These are phyloP conservation scores for Oldenlandia corymbosa DNA, from an alignment of 257 asterid genomes.

Conservation along the genomic window DNA sequence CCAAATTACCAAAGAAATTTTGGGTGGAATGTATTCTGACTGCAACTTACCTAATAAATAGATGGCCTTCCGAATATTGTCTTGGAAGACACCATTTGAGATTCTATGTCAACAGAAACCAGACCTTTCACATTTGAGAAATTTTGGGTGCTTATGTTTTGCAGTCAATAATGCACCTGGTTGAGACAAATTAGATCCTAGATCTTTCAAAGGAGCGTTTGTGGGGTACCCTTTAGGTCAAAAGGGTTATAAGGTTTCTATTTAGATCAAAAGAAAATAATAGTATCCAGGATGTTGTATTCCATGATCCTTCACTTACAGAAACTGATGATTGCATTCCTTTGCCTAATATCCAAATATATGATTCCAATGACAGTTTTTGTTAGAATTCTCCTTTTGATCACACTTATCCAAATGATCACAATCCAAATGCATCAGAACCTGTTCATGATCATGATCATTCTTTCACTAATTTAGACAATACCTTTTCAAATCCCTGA, in stretches of 20 bases:
- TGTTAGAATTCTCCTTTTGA: no score
- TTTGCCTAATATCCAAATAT: no score
- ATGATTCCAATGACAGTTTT: no score
- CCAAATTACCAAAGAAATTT: background rate
- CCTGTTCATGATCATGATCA: no score
- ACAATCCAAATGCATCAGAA: no score
- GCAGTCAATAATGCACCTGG: background rate
- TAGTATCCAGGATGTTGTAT: no score
- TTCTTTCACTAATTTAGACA: no score
- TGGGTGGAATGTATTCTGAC: background rate
- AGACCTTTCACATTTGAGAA: background rate
- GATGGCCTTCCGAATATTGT: background rate
- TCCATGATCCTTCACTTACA: no score
- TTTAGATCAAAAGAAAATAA: no score
- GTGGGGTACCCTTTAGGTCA: conserved; percentile 5
- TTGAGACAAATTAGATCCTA: background rate
- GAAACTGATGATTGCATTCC: no score
- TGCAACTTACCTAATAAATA: background rate
- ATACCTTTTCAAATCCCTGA: no score
- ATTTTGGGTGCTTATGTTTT: conserved; percentile 4
- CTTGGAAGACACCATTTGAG: background rate
- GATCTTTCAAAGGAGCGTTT: conserved; percentile 1
- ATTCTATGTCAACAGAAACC: background rate
- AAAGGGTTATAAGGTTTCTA: background rate
- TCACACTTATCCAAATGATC: no score